These are phyloP conservation scores for Pyricularia pennisetigena DNA, from an alignment of 2,329 filamentous ascomycete species.

Conservation along the genomic window DNA sequence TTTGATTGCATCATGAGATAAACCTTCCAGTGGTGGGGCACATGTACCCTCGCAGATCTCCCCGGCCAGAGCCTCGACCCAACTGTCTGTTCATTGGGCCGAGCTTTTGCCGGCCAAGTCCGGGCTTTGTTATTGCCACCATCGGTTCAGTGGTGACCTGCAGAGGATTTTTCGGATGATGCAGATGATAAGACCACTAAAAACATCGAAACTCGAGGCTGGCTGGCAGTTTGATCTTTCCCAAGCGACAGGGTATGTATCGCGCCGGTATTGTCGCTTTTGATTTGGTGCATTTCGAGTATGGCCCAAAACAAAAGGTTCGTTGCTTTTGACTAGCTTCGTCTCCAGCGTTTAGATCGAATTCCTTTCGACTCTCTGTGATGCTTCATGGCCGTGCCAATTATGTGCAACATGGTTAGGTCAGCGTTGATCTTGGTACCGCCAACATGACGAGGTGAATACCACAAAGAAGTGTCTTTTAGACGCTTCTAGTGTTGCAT, in stretches of 20 bases:
- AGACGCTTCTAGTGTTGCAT: not conserved
- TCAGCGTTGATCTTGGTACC: not conserved
- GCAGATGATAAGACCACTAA: not conserved
- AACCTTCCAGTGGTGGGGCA: not conserved
- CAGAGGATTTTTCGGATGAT: not conserved
- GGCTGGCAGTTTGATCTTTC: not conserved
- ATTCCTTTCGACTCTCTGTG: too few species aligned
- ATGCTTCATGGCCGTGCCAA: not conserved
- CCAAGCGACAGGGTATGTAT: not conserved
- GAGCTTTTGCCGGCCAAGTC: not conserved
- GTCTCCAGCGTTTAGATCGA: too few species aligned
- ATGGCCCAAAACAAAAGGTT: too few species aligned
- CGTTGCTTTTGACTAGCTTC: too few species aligned
- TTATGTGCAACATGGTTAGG: not conserved
- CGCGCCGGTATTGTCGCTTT: too few species aligned
- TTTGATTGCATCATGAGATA: not conserved
- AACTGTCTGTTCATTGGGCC: not conserved
- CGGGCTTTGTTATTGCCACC: not conserved
- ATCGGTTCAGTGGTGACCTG: not conserved
- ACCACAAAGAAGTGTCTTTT: not conserved
- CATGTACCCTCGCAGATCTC: too few species aligned
- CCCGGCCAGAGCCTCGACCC: not conserved
- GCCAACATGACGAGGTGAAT: not conserved
- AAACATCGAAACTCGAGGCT: not conserved
- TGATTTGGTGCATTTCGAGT: too few species aligned